Base-by-base conservation (phyloP, 768 basidiomycete species). In the Piloderma croceum region DNA sequence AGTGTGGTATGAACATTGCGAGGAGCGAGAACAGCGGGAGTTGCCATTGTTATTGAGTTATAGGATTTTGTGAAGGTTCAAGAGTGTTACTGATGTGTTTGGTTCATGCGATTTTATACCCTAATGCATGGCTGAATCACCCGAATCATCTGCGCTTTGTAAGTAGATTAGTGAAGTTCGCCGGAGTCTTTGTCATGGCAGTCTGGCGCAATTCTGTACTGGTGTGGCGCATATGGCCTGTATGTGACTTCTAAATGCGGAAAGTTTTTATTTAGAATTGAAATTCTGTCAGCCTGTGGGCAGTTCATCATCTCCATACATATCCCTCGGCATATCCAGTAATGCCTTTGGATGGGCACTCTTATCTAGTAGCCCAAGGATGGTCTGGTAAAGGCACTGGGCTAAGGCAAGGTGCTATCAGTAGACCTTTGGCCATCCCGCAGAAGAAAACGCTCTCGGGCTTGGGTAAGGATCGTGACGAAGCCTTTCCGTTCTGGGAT, bases 401-500 rank as follows among this genome's bases (percentile, higher is more conserved):
- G 12, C 79, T 96, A n/a, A 81, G 90, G 21, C 67, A 83, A 10
- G 92, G 87, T 5, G 83, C 89, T 37, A 79, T 92, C 27, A 70
- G 69, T 15, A 73, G 77, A 6, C 92, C 92, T 1, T 64, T 97
- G 23, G 73, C 82, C 5, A 76, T 91, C 29, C 73, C 83, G 2
- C 84, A 86, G 58, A 96, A 96, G 69, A 83, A 82, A 63, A 88
- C 74, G 4, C 68, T 93, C n/a, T 67, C 77, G 7, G 92, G 92
- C 2, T 61, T 97, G 43, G 92, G 92, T 41, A 92, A 90, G 59
- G 90, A 97, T 60, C 76, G 91, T 49, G 92, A 94, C 54, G 91
- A 93, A 51, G 90, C 90, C 0, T 91, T 92, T 57, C 91, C 92
- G 37, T 97, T 97, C 74, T 97, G 92, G 92, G 92, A 97, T 59